phyloP scores from a whole-genome alignment of 2,329 filamentous ascomycete species.

The Colletotrichum sp. region DNA sequence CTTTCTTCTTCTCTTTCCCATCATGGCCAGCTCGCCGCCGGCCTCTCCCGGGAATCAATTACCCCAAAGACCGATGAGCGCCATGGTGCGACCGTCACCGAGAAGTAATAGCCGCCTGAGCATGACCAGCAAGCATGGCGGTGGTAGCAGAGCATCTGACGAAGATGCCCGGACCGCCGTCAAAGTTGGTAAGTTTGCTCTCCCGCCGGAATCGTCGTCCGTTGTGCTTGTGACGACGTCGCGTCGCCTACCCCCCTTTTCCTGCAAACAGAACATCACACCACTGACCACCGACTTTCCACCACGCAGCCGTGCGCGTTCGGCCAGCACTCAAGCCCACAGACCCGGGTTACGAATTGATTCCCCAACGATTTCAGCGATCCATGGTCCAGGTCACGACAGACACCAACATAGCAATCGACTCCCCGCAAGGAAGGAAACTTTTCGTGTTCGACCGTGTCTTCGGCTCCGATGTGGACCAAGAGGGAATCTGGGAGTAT shows the following conservation, averaged over 20 bases:
- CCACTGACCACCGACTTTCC: conserved; percentile 10
- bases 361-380: conserved; percentile 92
- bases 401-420: conserved; percentile 83
- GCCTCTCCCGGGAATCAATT: conserved; percentile 60
- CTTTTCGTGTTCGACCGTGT: conserved; percentile 97
- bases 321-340: conserved; percentile 82
- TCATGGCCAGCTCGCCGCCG: conserved; percentile 74
- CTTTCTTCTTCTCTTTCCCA: conserved; percentile 26
- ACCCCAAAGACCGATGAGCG: conserved; percentile 77
- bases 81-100: conserved; percentile 74
- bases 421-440: conserved; percentile 90
- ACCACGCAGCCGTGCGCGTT: conserved; percentile 80
- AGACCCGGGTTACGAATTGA: conserved; percentile 93
- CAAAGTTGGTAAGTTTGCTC: conserved; percentile 82
- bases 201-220: not conserved
- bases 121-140: conserved; percentile 76
- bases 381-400: conserved; percentile 91
- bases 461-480: conserved; percentile 81
- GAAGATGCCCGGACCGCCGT: conserved; percentile 91
- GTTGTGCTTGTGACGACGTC: not conserved
- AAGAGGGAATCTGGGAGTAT: conserved; percentile 95
- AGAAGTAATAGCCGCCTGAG: conserved; percentile 87
- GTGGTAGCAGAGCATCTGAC: conserved; percentile 83
- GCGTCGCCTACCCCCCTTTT: conserved; percentile 3
- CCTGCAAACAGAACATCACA: not conserved